Evolutionary conservation across 2,329 filamentous ascomycete genomes (phyloP).

Genomic region (Cladophialophora exuberans): DNA sequence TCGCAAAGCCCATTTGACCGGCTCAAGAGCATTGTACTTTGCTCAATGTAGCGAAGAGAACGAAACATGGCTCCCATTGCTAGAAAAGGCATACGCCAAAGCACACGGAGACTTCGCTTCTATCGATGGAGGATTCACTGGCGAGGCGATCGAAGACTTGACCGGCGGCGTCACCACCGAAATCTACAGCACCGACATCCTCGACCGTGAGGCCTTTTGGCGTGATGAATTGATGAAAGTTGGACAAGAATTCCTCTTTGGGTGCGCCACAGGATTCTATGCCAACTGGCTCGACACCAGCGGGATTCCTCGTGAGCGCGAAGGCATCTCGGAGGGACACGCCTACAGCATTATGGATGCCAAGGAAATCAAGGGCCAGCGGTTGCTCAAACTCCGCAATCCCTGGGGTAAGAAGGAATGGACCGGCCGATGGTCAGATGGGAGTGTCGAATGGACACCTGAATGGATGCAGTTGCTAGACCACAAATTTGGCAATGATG

Average conservation of each 20-base stretch:
- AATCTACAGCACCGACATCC: constrained; percentile 49
- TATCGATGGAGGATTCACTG: constrained; percentile 75
- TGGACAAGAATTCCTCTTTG: constrained; percentile 71
- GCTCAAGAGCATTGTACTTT: constrained; percentile 77
- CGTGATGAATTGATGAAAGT: constrained; percentile 76
- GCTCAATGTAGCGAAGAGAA: constrained; percentile 74
- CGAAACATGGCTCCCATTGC: constrained; percentile 79
- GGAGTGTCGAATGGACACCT: constrained; percentile 81
- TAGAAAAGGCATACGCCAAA: constrained; percentile 85
- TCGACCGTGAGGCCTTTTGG: constrained; percentile 80
- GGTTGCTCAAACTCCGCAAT: constrained; percentile 66
- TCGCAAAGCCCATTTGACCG: constrained; percentile 71
- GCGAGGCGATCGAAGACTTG: constrained; percentile 62
- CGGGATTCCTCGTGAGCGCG: constrained; percentile 15
- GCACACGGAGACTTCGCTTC: constrained; percentile 78
- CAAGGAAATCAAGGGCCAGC: constrained; percentile 63
- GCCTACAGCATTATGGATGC: constrained; percentile 64
- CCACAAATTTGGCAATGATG: constrained; percentile 77
- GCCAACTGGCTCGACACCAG: constrained; percentile 28
- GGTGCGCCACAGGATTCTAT: constrained; percentile 50
- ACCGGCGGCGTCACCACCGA: constrained; percentile 57
- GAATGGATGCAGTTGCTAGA: constrained; percentile 74
- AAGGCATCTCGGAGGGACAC: constrained; percentile 52
- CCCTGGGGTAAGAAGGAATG: constrained; percentile 83
- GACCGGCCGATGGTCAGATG: constrained; percentile 81